Evolutionary conservation across 2,329 filamentous ascomycete genomes (phyloP), one percentile per base, ranked within the genome.

Genomic region (Emergomyces orientalis): DNA sequence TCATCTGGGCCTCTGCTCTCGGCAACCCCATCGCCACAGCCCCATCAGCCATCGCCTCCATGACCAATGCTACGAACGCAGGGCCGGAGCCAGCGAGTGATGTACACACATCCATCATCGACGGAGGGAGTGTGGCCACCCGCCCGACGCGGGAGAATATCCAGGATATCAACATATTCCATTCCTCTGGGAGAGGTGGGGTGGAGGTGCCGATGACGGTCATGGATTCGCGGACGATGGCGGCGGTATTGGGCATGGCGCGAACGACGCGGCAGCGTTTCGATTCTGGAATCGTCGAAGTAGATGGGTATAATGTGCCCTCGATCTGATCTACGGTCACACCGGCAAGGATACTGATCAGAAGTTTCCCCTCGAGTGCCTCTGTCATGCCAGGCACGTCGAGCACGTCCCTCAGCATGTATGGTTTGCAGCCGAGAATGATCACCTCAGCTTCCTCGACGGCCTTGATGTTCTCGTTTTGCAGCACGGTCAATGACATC

Each of bases 231-330:
- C 89, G 79, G 63, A 95, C 88, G 58, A 89, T 82, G 32, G 87
- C 86, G 13, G 90, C 90, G 0, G 89, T 92, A 78, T 95, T 95
- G 68, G 90, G 90, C 84, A 95, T 91, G 62, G 88, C 90, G 39
- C 90, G 82, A 4, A 95, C 86, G 54, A 94, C 81, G 51, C 83
- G 71, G 64, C 73, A 77, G 67, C 73, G 52, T 60, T 75, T 67
- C 41, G 67, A 64, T 25, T 65, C 59, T 8, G 59, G 65, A 55
- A 62, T 59, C 80, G 74, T 84, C 19, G 78, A 74, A 67, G 78
- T 76, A 65, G 80, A 77, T 32, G 82, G 81, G 69, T 89, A 86
- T 14, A 93, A 75, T 39, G 84, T 82, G 19, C 77, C 76, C 70
- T 87, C 83, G 66, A 96, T 85, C 69, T 91, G 85, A 58, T 83